Evolutionary conservation across 768 basidiomycete genomes (phyloP), one percentile per base, ranked within the genome.

Genomic region (Rhodotorula taiwanensis): DNA sequence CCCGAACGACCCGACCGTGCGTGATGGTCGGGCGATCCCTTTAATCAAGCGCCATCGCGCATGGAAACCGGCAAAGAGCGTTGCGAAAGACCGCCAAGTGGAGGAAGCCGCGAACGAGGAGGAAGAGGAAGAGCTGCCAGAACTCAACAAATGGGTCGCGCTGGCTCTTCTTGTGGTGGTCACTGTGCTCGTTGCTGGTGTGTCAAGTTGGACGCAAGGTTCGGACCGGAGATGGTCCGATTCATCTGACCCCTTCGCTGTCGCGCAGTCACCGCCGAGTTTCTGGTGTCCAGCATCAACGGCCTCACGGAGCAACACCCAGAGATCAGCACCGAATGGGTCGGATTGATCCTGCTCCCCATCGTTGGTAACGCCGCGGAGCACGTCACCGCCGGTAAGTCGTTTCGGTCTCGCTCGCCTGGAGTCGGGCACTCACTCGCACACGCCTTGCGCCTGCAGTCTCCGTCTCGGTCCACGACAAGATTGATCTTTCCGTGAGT

Each of bases 301-400:
- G 89, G 88, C 18, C 72, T 98, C 41, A 86, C 87, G 1, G 73
- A 71, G 0, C 70, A 71, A 0, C 83, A 84, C 25, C 67, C 67
- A 0, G 23, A 33, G 8, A 86, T 98, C 56, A 81, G 78, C 60
- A 81, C 83, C 62, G 88, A 87, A 74, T 98, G 91, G 74, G 85
- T 95, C 58, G 92, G 88, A 18, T 76, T 95, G 34, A 89, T 98
- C 69, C 79, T 98, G 27, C 81, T 97, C 13, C 94, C 94, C 10
- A 91, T 94, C 44, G 91, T 92, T n/a, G 89, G 89, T 21, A 91
- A 90, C 73, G 87, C 89, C 8, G 58, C 73, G 78, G 92, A 95
- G 45, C 64, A 65, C 44, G 64, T 65, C 25, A 60, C 58, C 6
- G 51, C 51, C 3, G 48, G 47, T 52, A 8, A 14, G 34, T 48